Conservation (phyloP, 306 rosid species). For the Vigna hirtella region DNA sequence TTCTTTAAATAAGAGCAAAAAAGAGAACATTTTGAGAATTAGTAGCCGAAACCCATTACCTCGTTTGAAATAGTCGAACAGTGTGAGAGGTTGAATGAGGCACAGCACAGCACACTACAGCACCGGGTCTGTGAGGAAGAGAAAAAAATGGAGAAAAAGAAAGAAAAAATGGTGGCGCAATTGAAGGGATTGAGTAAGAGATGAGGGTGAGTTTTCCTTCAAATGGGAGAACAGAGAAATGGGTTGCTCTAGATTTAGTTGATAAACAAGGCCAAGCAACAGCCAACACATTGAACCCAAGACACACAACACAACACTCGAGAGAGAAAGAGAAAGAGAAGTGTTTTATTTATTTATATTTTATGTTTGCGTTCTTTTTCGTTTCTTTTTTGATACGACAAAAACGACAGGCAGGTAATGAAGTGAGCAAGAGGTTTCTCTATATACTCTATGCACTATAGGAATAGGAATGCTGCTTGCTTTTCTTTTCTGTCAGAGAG, state of each 20-base stretch:
- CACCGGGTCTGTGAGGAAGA: background rate
- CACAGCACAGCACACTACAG: background rate
- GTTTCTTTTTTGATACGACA: slow-evolving; percentile 50
- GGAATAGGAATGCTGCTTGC: background rate
- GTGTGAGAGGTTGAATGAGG: slow-evolving; percentile 48
- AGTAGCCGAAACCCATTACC: slow-evolving; percentile 45
- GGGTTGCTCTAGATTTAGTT: slow-evolving; percentile 63
- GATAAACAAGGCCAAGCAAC: slow-evolving; percentile 51
- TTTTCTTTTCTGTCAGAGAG: background rate
- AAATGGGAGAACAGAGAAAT: slow-evolving; percentile 54
- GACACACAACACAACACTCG: background rate
- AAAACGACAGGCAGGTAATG: slow-evolving; percentile 60
- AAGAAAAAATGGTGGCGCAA: background rate
- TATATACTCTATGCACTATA: background rate
- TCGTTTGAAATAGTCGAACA: slow-evolving; percentile 40
- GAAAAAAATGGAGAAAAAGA: background rate
- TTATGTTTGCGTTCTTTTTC: slow-evolving; percentile 25
- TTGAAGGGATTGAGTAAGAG: slow-evolving; percentile 18
- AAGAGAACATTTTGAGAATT: slow-evolving; percentile 18
- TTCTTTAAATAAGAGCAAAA: background rate
- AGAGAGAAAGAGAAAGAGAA: slow-evolving; percentile 33
- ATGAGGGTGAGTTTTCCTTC: slow-evolving; percentile 27
- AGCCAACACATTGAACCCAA: background rate
- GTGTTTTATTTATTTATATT: slow-evolving; percentile 30
- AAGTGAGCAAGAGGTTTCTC: slow-evolving; percentile 53